Evolutionary conservation across 2,329 filamentous ascomycete genomes (phyloP).

Genomic region (Tolypocladium ovalisporum): DNA sequence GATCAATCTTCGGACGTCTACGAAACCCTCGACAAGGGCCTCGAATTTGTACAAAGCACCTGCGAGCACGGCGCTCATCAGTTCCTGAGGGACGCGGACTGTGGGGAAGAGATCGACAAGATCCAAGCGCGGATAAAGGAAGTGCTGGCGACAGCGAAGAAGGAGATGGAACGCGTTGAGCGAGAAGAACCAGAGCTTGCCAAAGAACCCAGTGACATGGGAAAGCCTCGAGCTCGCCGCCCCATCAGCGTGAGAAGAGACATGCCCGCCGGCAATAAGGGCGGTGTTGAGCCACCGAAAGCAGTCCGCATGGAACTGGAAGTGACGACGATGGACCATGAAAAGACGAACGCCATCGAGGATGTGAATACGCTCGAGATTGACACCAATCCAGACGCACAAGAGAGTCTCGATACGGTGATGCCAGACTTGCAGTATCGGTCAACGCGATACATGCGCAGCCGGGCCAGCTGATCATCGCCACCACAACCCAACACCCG

Average conservation of each 20-base stretch:
- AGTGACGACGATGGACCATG: slow-evolving; percentile 3
- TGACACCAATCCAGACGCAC: slow-evolving; percentile 24
- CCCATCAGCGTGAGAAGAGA: slow-evolving; percentile 43
- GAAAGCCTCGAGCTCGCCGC: slow-evolving; percentile 37
- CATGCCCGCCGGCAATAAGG: slow-evolving; percentile 17
- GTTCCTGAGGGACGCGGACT: slow-evolving; percentile 79
- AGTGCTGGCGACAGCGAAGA: slow-evolving; percentile 49
- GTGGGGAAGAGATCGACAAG: slow-evolving; percentile 61
- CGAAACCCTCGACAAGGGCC: slow-evolving; percentile 63
- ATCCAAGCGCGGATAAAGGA: slow-evolving; percentile 55
- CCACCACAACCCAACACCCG: not conserved
- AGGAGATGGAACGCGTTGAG: slow-evolving; percentile 45
- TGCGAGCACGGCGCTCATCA: slow-evolving; percentile 85
- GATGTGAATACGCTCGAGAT: slow-evolving; percentile 18
- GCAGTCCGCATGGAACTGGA: slow-evolving; percentile 13
- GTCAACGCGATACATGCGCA: slow-evolving; percentile 29
- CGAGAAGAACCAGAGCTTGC: slow-evolving; percentile 38
- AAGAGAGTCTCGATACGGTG: slow-evolving; percentile 29
- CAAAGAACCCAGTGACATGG: slow-evolving; percentile 24
- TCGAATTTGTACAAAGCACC: slow-evolving; percentile 70
- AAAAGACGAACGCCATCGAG: slow-evolving; percentile 8
- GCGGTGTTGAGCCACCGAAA: slow-evolving; percentile 12
- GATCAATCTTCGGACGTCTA: slow-evolving; percentile 39
- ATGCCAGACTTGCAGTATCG: slow-evolving; percentile 29
- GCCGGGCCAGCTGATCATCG: slow-evolving; percentile 11